A percentile compares a stretch with the other conserved stretches of the same genome.
phyloP scores from a whole-genome alignment of 1,284 basidiomycete genomes.

The Trametes sp. region DNA sequence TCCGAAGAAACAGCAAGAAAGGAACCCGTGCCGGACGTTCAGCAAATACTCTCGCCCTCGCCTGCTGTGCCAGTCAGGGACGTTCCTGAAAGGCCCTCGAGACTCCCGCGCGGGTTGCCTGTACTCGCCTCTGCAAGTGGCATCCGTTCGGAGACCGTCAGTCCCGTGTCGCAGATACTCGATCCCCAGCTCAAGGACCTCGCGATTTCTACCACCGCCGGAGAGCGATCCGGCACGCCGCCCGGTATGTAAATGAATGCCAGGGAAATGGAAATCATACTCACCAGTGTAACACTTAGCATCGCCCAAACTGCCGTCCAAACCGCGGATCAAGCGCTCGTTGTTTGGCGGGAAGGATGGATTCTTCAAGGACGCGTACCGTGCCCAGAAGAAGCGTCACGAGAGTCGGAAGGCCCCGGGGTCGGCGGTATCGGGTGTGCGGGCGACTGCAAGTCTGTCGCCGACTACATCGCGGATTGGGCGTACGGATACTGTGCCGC shows the following conservation, averaged over 20 bases:
- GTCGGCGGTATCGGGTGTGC: background rate
- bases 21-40: too few species aligned
- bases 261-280: background rate
- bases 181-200: conserved; percentile 21
- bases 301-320: background rate
- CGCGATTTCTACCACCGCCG: conserved; percentile 8
- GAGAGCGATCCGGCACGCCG: background rate
- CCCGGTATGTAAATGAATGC: background rate
- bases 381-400: conserved; percentile 7
- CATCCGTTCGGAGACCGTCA: conserved; percentile 18
- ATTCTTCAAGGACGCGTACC: conserved; percentile 31
- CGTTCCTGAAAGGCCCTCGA: background rate
- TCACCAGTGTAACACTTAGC: background rate
- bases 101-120: background rate
- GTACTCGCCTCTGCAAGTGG: background rate
- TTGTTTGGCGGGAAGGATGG: conserved; percentile 28
- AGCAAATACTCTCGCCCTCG: background rate
- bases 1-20: too few species aligned
- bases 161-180: conserved; percentile 21
- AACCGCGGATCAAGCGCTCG: background rate
- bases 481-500: background rate
- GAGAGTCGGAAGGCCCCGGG: background rate
- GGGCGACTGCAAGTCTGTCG: background rate
- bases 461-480: background rate
- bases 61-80: background rate